Evolutionary conservation across 2,329 filamentous ascomycete genomes (phyloP).

Genomic region (Colletotrichum eleusines): DNA sequence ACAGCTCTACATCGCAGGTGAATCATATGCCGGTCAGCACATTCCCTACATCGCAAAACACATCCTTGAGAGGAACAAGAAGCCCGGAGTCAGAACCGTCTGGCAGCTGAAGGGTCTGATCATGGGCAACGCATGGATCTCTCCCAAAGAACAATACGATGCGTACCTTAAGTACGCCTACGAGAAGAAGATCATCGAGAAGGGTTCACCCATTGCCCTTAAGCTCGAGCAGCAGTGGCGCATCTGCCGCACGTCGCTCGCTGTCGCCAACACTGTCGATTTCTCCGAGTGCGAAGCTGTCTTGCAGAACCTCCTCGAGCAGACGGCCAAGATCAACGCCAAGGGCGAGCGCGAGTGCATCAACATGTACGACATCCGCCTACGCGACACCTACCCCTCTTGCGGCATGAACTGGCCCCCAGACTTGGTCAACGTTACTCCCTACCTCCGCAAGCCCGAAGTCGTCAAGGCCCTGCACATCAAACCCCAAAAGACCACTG

Average conservation of each 20-base stretch:
- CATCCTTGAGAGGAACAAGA: constrained; percentile 88
- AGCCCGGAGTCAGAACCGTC: constrained; percentile 56
- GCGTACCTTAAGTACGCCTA: constrained; percentile 87
- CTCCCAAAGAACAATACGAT: constrained; percentile 89
- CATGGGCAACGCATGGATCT: constrained; percentile 98
- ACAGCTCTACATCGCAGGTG: constrained; percentile 92
- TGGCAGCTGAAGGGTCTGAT: constrained; percentile 90
- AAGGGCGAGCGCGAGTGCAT: constrained; percentile 72
- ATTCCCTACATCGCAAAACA: constrained; percentile 97
- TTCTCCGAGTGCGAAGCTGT: constrained; percentile 80
- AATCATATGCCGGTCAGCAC: constrained; percentile 96
- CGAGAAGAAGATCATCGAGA: constrained; percentile 77
- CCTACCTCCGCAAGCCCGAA: constrained; percentile 86
- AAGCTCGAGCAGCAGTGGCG: constrained; percentile 77
- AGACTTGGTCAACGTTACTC: constrained; percentile 80
- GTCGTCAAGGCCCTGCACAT: constrained; percentile 86
- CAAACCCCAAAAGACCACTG: constrained; percentile 82
- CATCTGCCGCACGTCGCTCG: constrained; percentile 74
- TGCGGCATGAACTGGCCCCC: constrained; percentile 99
- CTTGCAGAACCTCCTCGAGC: constrained; percentile 76
- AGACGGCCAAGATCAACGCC: constrained; percentile 67
- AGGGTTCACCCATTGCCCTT: constrained; percentile 72
- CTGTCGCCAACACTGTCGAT: constrained; percentile 70
- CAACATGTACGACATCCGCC: constrained; percentile 98
- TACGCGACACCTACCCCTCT: constrained; percentile 81